Conservation (phyloP, 306 rosid genomes). For the Sicyos edulis region DNA sequence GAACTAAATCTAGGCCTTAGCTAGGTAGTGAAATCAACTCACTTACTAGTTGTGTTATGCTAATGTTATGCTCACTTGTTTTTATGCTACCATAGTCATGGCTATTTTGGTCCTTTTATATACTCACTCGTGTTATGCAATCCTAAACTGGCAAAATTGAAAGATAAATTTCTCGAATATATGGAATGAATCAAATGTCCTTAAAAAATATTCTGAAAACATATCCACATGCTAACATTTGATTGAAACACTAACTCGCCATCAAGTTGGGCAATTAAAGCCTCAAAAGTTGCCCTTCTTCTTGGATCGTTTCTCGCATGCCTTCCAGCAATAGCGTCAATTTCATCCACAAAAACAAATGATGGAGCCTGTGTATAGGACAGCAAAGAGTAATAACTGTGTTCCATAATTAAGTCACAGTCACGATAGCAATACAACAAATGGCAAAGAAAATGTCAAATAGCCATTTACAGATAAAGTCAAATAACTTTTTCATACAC, state of each 20-base stretch:
- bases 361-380: constrained; percentile 68
- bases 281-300: constrained; percentile 90
- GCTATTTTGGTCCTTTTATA: neutral
- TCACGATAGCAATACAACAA: neutral
- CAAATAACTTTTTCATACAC: neutral
- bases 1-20: neutral
- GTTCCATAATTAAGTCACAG: neutral
- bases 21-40: neutral
- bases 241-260: constrained; percentile 72
- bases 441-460: neutral
- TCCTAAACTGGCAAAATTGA: neutral
- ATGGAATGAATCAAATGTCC: neutral
- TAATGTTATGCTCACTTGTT: neutral
- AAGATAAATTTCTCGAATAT: neutral
- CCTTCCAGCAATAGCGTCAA: constrained; percentile 97
- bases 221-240: constrained; percentile 1
- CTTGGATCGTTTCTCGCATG: constrained; percentile 90
- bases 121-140: neutral
- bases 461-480: neutral
- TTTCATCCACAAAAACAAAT: constrained; percentile 94
- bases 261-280: constrained; percentile 84
- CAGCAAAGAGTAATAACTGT: neutral
- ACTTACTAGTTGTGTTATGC: constrained; percentile 5
- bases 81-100: neutral
- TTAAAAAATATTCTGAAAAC: neutral